Evolutionary conservation across 2,329 filamentous ascomycete genomes (phyloP), one percentile per base, ranked within the genome.

Genomic region (Aspergillus hiratsukae): DNA sequence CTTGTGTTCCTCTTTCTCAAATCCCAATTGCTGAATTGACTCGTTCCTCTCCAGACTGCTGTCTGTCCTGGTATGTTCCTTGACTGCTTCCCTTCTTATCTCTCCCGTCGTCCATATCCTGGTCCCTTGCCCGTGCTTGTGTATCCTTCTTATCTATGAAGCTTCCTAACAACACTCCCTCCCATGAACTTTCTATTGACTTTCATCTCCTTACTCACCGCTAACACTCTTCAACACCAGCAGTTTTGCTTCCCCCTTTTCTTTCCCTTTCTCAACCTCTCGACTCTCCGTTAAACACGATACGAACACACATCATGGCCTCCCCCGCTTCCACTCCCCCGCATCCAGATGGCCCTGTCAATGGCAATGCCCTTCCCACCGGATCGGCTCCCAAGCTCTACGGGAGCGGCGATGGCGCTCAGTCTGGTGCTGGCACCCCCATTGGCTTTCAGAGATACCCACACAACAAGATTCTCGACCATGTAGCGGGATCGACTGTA

Each of bases 391-490:
- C 70, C 37, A 73, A 72, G 63, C 64, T 70, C 14, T 67, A 67
- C 52, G 65, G 62, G 17, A 69, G 69, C 52, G 64, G 67, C 14
- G 72, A 75, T 51, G 67, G 66, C 40, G 52, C 63, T 11, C 65
- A 66, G 46, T 75, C 74, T 17, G 74, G 74, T 55, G 29, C 70
- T 23, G 72, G 72, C 10, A 76, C 74, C 29, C 74, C 74, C 41
- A 73, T 75, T 58, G 74, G 74, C 21, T 76, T 76, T 61, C 74
- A 76, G 60, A 65, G 74, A 51, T 72, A 64, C 29, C 73, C 69
- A 54, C 75, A 78, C 62, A 83, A 86, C 72, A 86, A 85, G 72
- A 76, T 83, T 59, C 76, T 86, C 50, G 81, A 85, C 53, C 76
- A 79, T 63, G 79, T 81, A 56, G 74, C 80, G 52, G 74, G 79